phyloP scores from a whole-genome alignment of 106 monocot genomes.

The Ottelia alismoides region DNA sequence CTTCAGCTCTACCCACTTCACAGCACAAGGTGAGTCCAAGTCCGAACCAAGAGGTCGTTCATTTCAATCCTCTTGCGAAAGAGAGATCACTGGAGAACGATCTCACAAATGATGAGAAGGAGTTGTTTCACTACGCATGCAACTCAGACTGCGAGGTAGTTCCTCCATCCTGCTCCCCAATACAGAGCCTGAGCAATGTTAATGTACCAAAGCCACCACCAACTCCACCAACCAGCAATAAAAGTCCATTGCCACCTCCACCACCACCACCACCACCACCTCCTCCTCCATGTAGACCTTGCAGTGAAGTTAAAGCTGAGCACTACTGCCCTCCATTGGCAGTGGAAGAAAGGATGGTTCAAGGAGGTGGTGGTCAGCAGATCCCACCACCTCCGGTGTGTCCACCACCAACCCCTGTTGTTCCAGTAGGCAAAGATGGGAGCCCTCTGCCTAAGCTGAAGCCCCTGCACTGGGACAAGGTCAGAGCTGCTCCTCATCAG shows the following conservation, averaged over 20 bases:
- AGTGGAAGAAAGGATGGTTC: neutral
- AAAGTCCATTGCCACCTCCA: neutral
- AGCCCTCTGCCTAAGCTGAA: slow-evolving; percentile 61
- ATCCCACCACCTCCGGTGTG: neutral
- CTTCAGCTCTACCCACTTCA: too few species aligned
- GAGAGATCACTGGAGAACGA: too few species aligned
- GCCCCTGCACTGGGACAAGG: slow-evolving; percentile 96
- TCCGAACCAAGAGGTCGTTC: too few species aligned
- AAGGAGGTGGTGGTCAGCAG: neutral
- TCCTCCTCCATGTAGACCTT: neutral
- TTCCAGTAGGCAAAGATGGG: slow-evolving; percentile 25
- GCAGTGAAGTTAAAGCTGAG: too few species aligned
- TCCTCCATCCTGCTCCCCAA: too few species aligned
- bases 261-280: slow-evolving; percentile 1
- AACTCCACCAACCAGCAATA: slow-evolving; percentile 3
- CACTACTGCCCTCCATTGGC: too few species aligned
- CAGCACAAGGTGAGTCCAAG: too few species aligned
- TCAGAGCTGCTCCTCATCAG: slow-evolving; percentile 49
- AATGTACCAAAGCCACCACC: slow-evolving; percentile 2
- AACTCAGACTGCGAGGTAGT: too few species aligned
- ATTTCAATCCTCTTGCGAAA: too few species aligned
- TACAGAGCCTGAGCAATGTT: too few species aligned
- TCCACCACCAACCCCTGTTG: neutral
- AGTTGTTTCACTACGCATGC: too few species aligned
- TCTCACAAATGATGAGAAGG: too few species aligned